These are phyloP conservation scores for Alopecurus myosuroides DNA, from an alignment of 176 grass and related monocot species.

Conservation along the genomic window DNA sequence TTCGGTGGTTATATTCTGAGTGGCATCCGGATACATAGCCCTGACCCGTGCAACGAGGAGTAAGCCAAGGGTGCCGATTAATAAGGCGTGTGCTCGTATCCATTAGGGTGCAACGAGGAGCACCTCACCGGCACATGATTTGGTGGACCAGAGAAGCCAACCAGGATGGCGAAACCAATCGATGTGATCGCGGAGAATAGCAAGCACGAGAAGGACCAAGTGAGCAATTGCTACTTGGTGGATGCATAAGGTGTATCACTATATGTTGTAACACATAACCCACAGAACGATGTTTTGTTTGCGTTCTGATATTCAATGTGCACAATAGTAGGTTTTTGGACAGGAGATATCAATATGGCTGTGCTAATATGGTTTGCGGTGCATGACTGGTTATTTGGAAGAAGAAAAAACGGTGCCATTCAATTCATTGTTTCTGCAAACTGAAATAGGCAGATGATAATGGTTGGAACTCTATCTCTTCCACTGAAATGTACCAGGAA, in stretches of 20 bases:
- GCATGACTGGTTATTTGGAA: too few species aligned
- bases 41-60: conserved; percentile 15
- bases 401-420: too few species aligned
- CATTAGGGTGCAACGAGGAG: background rate
- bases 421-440: too few species aligned
- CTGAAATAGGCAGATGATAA: too few species aligned
- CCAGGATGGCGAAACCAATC: background rate
- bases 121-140: background rate
- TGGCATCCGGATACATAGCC: conserved; percentile 52
- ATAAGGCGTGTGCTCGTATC: background rate
- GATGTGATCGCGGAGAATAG: background rate
- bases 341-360: too few species aligned
- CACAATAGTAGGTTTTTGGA: too few species aligned
- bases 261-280: background rate
- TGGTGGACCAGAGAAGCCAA: background rate
- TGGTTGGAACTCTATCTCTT: too few species aligned
- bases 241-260: background rate
- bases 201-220: background rate
- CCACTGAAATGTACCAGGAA: too few species aligned
- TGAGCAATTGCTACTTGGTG: background rate
- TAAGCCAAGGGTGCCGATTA: background rate
- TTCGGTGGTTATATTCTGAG: conserved; percentile 91
- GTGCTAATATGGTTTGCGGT: too few species aligned
- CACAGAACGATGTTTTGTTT: too few species aligned
- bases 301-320: too few species aligned